phyloP scores from a whole-genome alignment of 2,329 filamentous ascomycete species.

The Anthostomella pinea region DNA sequence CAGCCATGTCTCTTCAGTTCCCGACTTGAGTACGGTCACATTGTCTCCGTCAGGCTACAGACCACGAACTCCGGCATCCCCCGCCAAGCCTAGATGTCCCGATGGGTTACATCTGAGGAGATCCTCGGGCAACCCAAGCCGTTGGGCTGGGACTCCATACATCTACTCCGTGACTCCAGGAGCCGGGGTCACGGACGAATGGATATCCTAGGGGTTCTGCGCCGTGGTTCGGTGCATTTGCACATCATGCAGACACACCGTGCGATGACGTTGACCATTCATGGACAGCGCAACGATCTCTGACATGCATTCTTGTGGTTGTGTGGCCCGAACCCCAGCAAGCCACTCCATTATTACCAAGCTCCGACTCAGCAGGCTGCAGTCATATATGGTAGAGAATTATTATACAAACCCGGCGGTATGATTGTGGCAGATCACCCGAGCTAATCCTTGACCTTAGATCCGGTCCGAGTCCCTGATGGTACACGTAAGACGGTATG shows the following conservation, averaged over 20 bases:
- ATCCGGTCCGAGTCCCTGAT: neutral
- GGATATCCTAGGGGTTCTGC: constrained; percentile 12
- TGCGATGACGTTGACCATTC: constrained; percentile 12
- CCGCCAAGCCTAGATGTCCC: too few species aligned
- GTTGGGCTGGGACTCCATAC: constrained; percentile 22
- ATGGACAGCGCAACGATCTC: neutral
- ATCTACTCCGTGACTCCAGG: neutral
- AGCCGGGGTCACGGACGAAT: constrained; percentile 19
- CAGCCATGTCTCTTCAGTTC: too few species aligned
- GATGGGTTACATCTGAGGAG: constrained; percentile 17
- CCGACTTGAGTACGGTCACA: too few species aligned
- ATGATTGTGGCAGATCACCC: constrained; percentile 19
- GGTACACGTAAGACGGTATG: too few species aligned
- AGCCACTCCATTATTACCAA: constrained; percentile 11
- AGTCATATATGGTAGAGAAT: too few species aligned
- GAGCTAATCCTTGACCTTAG: constrained; percentile 11
- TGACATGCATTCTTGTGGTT: neutral
- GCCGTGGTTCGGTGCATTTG: constrained; percentile 8
- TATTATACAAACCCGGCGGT: too few species aligned
- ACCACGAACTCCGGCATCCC: too few species aligned
- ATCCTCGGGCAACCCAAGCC: constrained; percentile 20
- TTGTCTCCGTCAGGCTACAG: too few species aligned
- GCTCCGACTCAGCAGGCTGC: constrained; percentile 13
- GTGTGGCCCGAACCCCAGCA: neutral
- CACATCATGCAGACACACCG: constrained; percentile 8